Evolutionary conservation across 805 yeast genomes (phyloP), one percentile per base, ranked within the genome.

Genomic region (Kazachstania taianensis): DNA sequence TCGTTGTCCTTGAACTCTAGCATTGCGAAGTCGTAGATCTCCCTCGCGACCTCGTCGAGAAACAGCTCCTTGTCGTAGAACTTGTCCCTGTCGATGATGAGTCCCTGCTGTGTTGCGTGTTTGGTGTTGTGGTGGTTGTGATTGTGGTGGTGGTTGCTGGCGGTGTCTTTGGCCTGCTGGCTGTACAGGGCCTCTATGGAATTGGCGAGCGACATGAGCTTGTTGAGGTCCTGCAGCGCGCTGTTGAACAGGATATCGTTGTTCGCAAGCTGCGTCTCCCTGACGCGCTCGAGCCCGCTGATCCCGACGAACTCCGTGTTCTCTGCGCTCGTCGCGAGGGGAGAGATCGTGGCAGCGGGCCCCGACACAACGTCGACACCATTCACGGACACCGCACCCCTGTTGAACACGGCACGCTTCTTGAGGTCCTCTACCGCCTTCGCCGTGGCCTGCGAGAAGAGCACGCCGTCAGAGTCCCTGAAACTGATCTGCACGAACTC

Each of bases 181-280:
- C 28, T 32, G 16, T 70, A 78, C 20, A 86, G 55, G 25, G 64
- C 59, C 16, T 79, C 71, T 34, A 87, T 69, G 40, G 85, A 87
- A 44, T 73, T 73, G 2, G 87, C 94, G 45, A 81, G 72, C n/a
- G 73, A 67, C 78, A 83, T 78, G 35, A 86, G 62, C 30, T 78
- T 77, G 41, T 81, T 78, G 31, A 87, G 60, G 55, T 85, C 96
- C 29, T 75, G 78, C 27, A 87, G 59, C 0, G 96, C 85, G 29
- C 70, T 69, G 24, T 72, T 71, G 38, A 87, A 60, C 1, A 86
- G 66, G 13, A 66, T 52, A 32, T 79, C 79, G 45, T 78, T 81
- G 30, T 71, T 70, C 36, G 67, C 62, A 8, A 80, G 63, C 41
- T 71, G 70, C 29, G 64, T 59, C 35, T 72, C 77, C 34, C 77